Percentiles rank a stretch among this genome's conserved stretches.
These are phyloP conservation scores for Neodidymelliopsis sp. DNA, from an alignment of 2,329 filamentous ascomycete genomes.

Conservation along the genomic window DNA sequence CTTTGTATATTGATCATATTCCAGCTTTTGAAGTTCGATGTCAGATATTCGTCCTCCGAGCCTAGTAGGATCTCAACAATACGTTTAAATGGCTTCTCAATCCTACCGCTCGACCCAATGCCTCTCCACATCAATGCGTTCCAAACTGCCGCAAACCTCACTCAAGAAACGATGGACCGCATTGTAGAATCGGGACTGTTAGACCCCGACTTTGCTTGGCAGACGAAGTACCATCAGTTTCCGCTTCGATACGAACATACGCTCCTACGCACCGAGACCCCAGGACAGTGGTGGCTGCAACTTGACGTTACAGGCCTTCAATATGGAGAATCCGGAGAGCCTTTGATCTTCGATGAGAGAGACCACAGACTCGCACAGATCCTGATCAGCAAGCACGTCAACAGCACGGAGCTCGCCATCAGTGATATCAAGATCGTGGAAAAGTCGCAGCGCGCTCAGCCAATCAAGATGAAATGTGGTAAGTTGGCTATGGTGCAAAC, in stretches of 20 bases:
- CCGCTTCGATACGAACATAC: constrained; percentile 39
- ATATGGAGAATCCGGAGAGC: constrained; percentile 4
- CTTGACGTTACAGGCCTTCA: constrained; percentile 37
- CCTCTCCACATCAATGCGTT: constrained; percentile 32
- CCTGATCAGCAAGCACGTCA: constrained; percentile 21
- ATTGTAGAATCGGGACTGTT: constrained; percentile 6
- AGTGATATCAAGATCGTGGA: constrained; percentile 35
- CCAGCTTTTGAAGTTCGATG: constrained; percentile 36
- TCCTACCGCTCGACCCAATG: constrained; percentile 33
- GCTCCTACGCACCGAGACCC: constrained; percentile 24
- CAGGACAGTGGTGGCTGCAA: constrained; percentile 31
- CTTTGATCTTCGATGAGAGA: constrained; percentile 20
- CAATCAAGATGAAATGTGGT: constrained; percentile 40
- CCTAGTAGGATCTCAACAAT: constrained; percentile 13
- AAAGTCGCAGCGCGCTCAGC: constrained; percentile 24
- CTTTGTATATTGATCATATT: background rate
- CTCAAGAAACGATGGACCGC: constrained; percentile 18
- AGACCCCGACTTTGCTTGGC: constrained; percentile 15
- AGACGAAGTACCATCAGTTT: constrained; percentile 24
- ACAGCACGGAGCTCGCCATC: constrained; percentile 20
- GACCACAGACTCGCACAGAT: constrained; percentile 39
- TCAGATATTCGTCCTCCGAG: constrained; percentile 15
- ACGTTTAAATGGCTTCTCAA: constrained; percentile 31
- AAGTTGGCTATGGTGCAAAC: constrained; percentile 35
- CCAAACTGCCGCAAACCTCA: constrained; percentile 31